Conservation (phyloP, 345 rosid species). For the Populus tremula region DNA sequence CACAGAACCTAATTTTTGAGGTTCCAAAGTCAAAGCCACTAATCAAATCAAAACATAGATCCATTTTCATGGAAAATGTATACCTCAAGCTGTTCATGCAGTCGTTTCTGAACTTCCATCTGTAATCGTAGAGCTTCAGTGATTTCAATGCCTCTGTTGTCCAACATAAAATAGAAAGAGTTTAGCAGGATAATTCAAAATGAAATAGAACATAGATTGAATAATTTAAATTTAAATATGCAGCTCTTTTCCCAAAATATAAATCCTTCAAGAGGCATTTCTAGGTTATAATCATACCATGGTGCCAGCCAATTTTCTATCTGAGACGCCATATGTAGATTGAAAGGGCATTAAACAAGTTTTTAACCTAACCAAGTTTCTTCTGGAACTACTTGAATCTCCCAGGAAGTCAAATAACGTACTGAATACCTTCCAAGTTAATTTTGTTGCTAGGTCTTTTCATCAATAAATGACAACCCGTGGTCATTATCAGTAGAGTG, state of each 20-base stretch:
- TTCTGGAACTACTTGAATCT: background rate
- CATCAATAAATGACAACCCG: background rate
- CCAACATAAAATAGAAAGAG: constrained; percentile 15
- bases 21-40: background rate
- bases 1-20: background rate
- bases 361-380: background rate
- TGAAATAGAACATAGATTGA: constrained; percentile 2
- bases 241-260: background rate
- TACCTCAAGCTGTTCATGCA: constrained; percentile 98
- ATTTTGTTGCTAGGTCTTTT: background rate
- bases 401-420: background rate
- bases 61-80: constrained; percentile 9
- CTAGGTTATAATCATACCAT: constrained; percentile 4
- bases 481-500: background rate
- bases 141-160: constrained; percentile 60
- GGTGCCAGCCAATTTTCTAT: background rate
- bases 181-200: background rate
- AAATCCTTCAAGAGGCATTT: background rate
- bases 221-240: background rate
- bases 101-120: constrained; percentile 84
- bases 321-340: background rate
- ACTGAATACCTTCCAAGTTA: background rate
- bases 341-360: background rate
- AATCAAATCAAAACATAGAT: background rate
- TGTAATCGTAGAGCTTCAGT: constrained; percentile 88